Percentiles rank a stretch among this genome's conserved stretches.
Evolutionary conservation across 2,329 filamentous ascomycete genomes (phyloP).

Genomic region (Aureobasidium sp.): DNA sequence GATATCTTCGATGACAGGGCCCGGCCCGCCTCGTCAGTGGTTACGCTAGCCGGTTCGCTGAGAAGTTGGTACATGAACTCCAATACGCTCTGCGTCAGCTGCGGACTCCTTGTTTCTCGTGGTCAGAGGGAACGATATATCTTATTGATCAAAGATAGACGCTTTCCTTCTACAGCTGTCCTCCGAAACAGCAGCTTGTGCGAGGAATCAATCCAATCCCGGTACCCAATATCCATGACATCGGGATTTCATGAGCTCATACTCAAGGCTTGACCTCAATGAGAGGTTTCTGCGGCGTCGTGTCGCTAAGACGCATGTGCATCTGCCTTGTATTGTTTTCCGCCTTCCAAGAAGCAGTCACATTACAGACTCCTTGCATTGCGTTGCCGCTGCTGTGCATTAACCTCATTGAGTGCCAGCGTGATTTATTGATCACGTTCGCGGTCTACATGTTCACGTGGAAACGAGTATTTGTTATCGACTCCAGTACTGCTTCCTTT

Average conservation of each 20-base stretch:
- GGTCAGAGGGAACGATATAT: neutral
- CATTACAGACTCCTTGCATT: neutral
- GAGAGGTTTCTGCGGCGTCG: neutral
- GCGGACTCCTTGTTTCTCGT: neutral
- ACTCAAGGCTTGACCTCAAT: no score
- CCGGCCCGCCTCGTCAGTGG: constrained; percentile 8
- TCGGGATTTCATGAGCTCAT: neutral
- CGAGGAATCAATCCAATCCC: neutral
- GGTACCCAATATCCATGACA: neutral
- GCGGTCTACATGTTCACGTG: neutral
- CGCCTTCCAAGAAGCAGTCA: neutral
- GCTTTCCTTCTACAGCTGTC: neutral
- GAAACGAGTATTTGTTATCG: neutral
- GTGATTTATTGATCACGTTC: neutral
- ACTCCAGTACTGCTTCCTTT: neutral
- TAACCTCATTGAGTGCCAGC: neutral
- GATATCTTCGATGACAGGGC: constrained; percentile 3
- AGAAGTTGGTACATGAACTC: neutral
- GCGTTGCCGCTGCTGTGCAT: neutral
- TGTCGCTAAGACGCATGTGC: neutral
- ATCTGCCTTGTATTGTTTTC: neutral
- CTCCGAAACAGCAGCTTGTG: neutral
- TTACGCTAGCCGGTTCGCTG: neutral
- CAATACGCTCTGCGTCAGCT: neutral
- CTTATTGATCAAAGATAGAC: neutral